Conservation (phyloP, 2,329 filamentous ascomycete species). For the Fusarium sp. region DNA sequence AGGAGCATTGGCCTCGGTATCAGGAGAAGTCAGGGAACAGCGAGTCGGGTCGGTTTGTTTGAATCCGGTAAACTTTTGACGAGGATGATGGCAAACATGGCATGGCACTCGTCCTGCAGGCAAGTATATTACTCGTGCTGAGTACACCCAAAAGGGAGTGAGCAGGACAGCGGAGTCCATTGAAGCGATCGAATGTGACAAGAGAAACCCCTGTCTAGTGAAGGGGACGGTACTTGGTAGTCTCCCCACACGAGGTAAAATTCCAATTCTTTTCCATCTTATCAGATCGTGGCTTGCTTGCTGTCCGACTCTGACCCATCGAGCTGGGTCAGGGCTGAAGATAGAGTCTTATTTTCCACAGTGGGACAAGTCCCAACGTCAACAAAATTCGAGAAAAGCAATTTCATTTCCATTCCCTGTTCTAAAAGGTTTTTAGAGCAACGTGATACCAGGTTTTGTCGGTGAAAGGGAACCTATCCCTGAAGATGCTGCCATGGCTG, state of each 20-base stretch:
- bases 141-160: background rate
- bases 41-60: slow-evolving; percentile 2
- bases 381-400: background rate
- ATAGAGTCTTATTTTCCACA: background rate
- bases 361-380: slow-evolving; percentile 6
- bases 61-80: background rate
- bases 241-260: slow-evolving; percentile 36
- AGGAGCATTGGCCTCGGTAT: background rate
- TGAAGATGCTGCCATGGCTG: background rate
- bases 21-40: slow-evolving; percentile 4
- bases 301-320: slow-evolving; percentile 25
- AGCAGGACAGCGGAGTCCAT: background rate
- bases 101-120: background rate
- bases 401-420: slow-evolving; percentile 23
- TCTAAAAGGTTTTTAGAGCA: background rate
- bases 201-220: slow-evolving; percentile 15
- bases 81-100: slow-evolving; percentile 1
- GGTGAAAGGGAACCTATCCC: slow-evolving; percentile 28
- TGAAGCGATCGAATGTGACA: slow-evolving; percentile 20
- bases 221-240: slow-evolving; percentile 24
- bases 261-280: slow-evolving; percentile 35
- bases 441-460: slow-evolving; percentile 16
- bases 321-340: slow-evolving; percentile 28
- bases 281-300: slow-evolving; percentile 41
- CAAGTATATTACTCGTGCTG: slow-evolving; percentile 1